phyloP scores from a whole-genome alignment of 164 flowering plant species.

The Aristolochia fimbriata region DNA sequence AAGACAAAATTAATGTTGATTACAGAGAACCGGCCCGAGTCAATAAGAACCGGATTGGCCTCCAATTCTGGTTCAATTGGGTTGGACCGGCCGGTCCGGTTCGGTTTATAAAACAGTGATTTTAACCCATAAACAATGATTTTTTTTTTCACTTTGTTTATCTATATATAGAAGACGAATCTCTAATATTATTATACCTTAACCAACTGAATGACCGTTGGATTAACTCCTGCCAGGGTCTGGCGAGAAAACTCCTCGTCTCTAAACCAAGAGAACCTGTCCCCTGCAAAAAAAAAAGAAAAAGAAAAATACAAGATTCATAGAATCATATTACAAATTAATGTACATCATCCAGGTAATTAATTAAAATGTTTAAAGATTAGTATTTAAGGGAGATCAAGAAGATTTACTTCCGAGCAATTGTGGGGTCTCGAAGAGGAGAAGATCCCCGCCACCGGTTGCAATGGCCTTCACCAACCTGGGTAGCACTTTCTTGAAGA shows the following conservation, averaged over 20 bases:
- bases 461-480: conserved; percentile 12
- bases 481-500: conserved; percentile 10
- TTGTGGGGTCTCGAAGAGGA: conserved; percentile 32
- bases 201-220: conserved; percentile 28
- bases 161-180: too few relatives aligned
- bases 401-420: conserved; percentile 13
- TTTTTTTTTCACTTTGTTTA: too few relatives aligned
- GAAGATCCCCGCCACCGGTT: conserved; percentile 5
- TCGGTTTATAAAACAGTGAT: too few relatives aligned
- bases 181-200: too few relatives aligned
- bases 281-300: conserved; percentile 22
- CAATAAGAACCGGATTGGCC: too few relatives aligned
- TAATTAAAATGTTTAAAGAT: not conserved
- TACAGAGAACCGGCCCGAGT: too few relatives aligned
- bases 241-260: conserved; percentile 41
- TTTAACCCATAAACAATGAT: too few relatives aligned
- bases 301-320: not conserved
- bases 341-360: not conserved
- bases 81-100: too few relatives aligned
- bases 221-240: conserved; percentile 51
- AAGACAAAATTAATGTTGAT: too few relatives aligned
- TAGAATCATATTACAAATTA: too few relatives aligned
- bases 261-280: conserved; percentile 37
- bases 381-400: not conserved
- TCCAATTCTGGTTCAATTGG: too few relatives aligned